Evolutionary conservation across 2,329 filamentous ascomycete genomes (phyloP), one percentile per base, ranked within the genome.

Genomic region (Alternaria angustiovoidea): DNA sequence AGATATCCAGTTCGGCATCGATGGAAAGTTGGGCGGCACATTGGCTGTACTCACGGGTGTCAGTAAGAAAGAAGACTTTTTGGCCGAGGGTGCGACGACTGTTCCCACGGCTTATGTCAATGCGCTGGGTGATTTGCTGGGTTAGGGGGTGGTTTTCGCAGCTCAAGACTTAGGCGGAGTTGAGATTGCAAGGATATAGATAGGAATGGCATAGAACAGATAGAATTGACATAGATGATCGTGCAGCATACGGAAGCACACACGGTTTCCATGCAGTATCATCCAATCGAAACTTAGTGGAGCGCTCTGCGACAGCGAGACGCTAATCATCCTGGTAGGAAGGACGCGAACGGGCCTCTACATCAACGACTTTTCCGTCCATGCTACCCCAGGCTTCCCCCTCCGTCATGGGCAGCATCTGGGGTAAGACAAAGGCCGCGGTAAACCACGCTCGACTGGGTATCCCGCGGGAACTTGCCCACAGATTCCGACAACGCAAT

Each of bases 1-100:
- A 0, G 95, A 99, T 80, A 98, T 99, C 76, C 89, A 91, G 77
- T 99, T 99, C 77, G 95, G 95, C 4, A 86, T 97, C 64, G 90
- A 98, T 75, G 94, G 94, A 0, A 90, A 91, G 66, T 85, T 99
- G 28, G 95, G 95, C 18, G 95, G 95, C 0, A 98, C 95, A 0
- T 80, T 99, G 68, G 92, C 91, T 39, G 95, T 99, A 5, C 82
- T 97, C 78, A 97, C 94, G 0, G 95, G 95, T 16, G 94, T 99
- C 16, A 89, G 87, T 72, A 91, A 91, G 80, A 93, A 94, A 80
- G 90, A 91, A 55, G 91, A 97, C 59, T 92, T 94, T 82, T 85
- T 93, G 70, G 89, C 87, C 20, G 84, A 88, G 56, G 88, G 86
- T 30, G 88, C 89, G 8, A 79, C 86, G 42, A 88, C 91, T 1